phyloP scores from a whole-genome alignment of 2,329 filamentous ascomycete species.

The Talaromyces sp. region DNA sequence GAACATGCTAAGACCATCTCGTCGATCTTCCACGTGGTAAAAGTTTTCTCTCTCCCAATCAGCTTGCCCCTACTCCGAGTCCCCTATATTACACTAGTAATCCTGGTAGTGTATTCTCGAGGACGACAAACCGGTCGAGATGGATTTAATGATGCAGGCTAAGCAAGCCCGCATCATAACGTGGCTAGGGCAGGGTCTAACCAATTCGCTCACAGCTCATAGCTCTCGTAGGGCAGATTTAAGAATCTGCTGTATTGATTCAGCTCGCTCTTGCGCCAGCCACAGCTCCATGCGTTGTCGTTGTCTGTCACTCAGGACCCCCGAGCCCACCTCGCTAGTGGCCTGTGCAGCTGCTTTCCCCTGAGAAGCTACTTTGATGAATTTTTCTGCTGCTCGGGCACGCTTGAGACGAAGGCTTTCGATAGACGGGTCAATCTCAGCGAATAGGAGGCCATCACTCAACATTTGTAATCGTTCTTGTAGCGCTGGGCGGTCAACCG shows the following conservation, averaged over 20 bases:
- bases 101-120: too few relatives aligned
- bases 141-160: neutral
- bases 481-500: conserved; percentile 25
- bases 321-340: neutral
- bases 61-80: conserved; percentile 13
- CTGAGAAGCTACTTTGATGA: conserved; percentile 28
- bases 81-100: neutral
- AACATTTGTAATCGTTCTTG: conserved; percentile 28
- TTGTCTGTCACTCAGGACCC: conserved; percentile 23
- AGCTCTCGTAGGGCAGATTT: conserved; percentile 29
- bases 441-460: conserved; percentile 30
- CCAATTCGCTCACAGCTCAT: neutral
- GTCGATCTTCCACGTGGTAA: conserved; percentile 21
- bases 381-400: conserved; percentile 35
- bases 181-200: neutral
- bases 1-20: neutral
- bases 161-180: neutral
- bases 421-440: conserved; percentile 33
- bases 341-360: conserved; percentile 13
- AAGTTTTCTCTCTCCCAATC: neutral
- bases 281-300: conserved; percentile 30
- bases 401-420: conserved; percentile 38
- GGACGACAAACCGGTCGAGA: neutral
- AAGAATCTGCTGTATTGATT: conserved; percentile 33
- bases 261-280: conserved; percentile 40